Percentiles rank a stretch among this genome's conserved stretches.
These are phyloP conservation scores for Arctium lappa DNA, from an alignment of 129 eudicot species.

Conservation along the genomic window DNA sequence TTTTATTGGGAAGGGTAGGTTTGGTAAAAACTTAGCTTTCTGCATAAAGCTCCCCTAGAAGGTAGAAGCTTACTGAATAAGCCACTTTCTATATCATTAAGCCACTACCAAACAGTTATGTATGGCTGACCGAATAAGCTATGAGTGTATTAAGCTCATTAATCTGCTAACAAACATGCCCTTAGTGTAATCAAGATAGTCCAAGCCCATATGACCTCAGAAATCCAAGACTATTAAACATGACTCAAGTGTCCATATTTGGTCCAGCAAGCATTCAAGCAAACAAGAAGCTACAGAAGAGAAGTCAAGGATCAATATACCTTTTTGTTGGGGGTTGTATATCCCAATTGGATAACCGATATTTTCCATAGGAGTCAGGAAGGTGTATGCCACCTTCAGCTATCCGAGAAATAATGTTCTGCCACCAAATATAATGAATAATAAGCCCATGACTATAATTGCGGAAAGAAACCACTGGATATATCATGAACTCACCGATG, in stretches of 20 bases:
- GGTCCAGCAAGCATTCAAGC: background rate
- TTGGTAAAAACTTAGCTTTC: no score
- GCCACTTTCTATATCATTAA: no score
- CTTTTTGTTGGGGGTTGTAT: conserved; percentile 50
- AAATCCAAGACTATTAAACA: background rate
- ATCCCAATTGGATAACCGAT: conserved; percentile 57
- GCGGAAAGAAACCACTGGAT: background rate
- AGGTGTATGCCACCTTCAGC: conserved; percentile 62
- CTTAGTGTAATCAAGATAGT: no score
- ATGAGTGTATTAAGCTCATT: no score
- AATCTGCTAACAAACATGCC: background rate
- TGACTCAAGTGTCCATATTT: background rate
- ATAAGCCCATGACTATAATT: background rate
- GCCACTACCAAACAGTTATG: no score
- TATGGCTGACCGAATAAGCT: no score
- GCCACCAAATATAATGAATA: conserved; percentile 9
- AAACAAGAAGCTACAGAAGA: background rate
- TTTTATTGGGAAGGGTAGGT: no score
- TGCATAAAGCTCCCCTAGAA: no score
- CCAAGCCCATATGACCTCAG: background rate
- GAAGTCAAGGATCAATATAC: conserved; percentile 29
- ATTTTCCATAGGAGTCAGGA: conserved; percentile 73
- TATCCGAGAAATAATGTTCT: conserved; percentile 68
- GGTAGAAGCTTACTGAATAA: no score
- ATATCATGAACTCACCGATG: conserved; percentile 41